phyloP scores from a whole-genome alignment of 2,329 filamentous ascomycete genomes.

The Cytospora schulzeri region DNA sequence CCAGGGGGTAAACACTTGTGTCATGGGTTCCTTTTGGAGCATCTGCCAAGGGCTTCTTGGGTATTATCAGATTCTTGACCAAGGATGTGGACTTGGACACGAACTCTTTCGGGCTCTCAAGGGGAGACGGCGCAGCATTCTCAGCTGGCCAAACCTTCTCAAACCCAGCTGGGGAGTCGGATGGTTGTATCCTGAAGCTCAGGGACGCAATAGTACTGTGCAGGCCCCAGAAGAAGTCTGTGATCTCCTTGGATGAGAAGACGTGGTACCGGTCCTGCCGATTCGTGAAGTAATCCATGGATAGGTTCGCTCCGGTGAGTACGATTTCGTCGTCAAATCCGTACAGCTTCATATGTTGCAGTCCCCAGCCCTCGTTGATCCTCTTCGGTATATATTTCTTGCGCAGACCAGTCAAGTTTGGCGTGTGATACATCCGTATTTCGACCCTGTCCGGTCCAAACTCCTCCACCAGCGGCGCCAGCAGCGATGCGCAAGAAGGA shows the following conservation, averaged over 20 bases:
- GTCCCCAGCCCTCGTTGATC: conserved; percentile 96
- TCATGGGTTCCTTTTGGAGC: conserved; percentile 41
- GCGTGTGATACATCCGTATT: conserved; percentile 96
- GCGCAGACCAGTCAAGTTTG: conserved; percentile 83
- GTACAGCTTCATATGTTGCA: conserved; percentile 99
- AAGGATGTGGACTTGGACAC: conserved; percentile 67
- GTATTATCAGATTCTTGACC: conserved; percentile 67
- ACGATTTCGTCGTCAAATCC: conserved; percentile 95
- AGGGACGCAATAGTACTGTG: conserved; percentile 77
- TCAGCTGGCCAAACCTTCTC: conserved; percentile 70
- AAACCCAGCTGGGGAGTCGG: conserved; percentile 57
- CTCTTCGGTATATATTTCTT: conserved; percentile 84
- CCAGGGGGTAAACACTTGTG: conserved; percentile 82
- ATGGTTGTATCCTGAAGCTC: conserved; percentile 77
- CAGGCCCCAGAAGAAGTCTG: conserved; percentile 79
- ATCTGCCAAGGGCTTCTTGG: conserved; percentile 39
- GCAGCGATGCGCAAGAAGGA: conserved; percentile 83
- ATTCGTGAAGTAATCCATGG: conserved; percentile 93
- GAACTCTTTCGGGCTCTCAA: conserved; percentile 70
- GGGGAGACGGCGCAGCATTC: conserved; percentile 75
- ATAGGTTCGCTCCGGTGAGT: conserved; percentile 90
- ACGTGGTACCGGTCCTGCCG: conserved; percentile 93
- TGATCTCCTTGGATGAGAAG: conserved; percentile 76
- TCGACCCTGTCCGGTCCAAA: conserved; percentile 86
- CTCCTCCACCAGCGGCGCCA: conserved; percentile 80